phyloP scores from a whole-genome alignment of 305 asterid species.

The Caryopteris hybrid region DNA sequence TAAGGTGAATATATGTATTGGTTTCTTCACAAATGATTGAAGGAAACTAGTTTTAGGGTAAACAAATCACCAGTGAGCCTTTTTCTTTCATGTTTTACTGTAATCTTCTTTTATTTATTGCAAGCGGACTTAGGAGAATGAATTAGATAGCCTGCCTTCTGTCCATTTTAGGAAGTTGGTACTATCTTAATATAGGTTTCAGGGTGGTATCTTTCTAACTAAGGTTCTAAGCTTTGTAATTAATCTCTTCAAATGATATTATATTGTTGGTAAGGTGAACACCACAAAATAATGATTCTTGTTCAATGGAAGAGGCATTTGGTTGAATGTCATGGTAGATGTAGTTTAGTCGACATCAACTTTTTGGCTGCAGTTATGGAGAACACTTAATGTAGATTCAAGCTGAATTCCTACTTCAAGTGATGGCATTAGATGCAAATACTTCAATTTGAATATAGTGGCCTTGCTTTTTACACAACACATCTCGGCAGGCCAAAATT shows the following conservation, averaged over 20 bases:
- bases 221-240: neutral
- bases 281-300: neutral
- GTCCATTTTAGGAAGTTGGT: neutral
- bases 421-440: neutral
- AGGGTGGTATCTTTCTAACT: neutral
- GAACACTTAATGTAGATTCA: neutral
- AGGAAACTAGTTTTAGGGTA: constrained; percentile 5
- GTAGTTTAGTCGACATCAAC: neutral
- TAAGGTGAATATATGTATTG: neutral
- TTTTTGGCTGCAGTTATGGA: constrained; percentile 1
- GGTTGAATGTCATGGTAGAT: neutral
- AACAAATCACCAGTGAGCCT: neutral
- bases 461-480: neutral
- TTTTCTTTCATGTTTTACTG: neutral
- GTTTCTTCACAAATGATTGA: neutral
- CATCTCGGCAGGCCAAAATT: neutral
- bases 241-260: neutral
- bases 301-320: neutral
- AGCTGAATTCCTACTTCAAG: neutral
- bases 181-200: neutral
- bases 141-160: neutral
- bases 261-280: neutral
- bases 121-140: neutral
- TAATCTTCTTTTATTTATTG: neutral
- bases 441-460: neutral